These are phyloP conservation scores for Aureobasidium vineae DNA, from an alignment of 2,329 filamentous ascomycete species.

Conservation along the genomic window DNA sequence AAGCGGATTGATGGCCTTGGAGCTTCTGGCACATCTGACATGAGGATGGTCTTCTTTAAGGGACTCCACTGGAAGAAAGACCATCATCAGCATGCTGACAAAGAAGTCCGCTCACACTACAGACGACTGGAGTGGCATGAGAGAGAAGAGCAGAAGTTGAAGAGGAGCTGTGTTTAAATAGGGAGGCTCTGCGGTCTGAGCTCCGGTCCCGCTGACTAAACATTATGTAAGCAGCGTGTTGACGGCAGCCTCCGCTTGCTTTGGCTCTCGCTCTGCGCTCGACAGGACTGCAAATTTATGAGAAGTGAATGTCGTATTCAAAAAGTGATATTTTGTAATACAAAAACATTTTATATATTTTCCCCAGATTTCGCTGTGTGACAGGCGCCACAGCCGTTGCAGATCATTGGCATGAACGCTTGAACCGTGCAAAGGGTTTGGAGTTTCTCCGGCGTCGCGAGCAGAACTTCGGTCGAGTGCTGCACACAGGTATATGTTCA, in stretches of 20 bases:
- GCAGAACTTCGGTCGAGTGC: neutral
- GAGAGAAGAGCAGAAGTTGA: neutral
- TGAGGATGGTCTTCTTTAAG: neutral
- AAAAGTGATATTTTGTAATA: conserved; percentile 1
- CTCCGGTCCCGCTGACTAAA: neutral
- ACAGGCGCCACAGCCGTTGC: conserved; percentile 13
- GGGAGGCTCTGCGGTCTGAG: neutral
- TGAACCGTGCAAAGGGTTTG: neutral
- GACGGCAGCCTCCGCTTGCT: neutral
- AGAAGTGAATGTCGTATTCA: neutral
- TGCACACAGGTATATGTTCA: neutral
- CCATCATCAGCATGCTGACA: neutral
- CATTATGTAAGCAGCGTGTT: neutral
- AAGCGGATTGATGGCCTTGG: conserved; percentile 12
- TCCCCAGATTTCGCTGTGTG: neutral
- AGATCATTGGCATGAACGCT: conserved; percentile 1
- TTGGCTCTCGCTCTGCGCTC: neutral
- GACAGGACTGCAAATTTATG: neutral
- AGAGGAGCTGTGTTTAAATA: neutral
- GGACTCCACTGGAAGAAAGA: conserved; percentile 2
- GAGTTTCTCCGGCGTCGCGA: neutral
- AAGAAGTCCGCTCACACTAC: neutral
- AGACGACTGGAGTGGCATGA: neutral
- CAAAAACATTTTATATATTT: conserved; percentile 1
- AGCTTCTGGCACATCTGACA: neutral